Base-by-base conservation (phyloP, 2,329 filamentous ascomycete species). In the Penicillium hesseltinei region DNA sequence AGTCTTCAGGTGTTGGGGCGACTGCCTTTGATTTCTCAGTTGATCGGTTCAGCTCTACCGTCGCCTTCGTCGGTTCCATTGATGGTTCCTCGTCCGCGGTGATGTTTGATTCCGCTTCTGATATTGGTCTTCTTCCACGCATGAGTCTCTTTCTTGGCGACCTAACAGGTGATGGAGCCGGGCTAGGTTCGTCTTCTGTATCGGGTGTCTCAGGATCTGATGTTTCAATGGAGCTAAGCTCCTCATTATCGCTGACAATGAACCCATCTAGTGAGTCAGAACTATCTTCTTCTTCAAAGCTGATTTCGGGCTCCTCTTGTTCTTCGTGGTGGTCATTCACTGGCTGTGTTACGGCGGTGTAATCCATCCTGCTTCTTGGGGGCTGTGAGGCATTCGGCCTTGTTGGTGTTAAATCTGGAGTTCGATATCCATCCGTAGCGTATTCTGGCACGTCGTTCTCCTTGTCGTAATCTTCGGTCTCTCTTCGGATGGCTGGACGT, bases 251-350 rank as follows among this genome's bases (percentile, higher is more conserved):
- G 49, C 72, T 73, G 57, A 76, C 71, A 62, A 78, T 72, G 51
- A 77, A 77, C 51, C 71, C 74, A 29, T 75, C 72, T 35, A 77
- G 61, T 42, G 74, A 77, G 57, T 74, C 66, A 47, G 71, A 71
- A 48, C 69, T 69, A 63, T 73, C 69, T 51, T 70, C 66, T 40
- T 62, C 67, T 45, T 74, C 65, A 42, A 69, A 70, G 46, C 69
- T 68, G 61, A 71, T 66, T 49, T 70, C 64, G 25, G 58, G 65
- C 46, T 62, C 61, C 15, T 62, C 62, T 21, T 67, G 66, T 7
- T 69, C 64, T 42, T 67, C 67, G 4, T 62, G 63, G 6, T 64
- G 58, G 10, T 51, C 46, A 17, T 63, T 59, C 27, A 57, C 29
- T 6, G 42, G 56, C 44, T 63, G 62, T 10, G 60, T 63, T n/a